Conservation (phyloP, 2,329 filamentous ascomycete species). For the Pseudogymnoascus sp. region DNA sequence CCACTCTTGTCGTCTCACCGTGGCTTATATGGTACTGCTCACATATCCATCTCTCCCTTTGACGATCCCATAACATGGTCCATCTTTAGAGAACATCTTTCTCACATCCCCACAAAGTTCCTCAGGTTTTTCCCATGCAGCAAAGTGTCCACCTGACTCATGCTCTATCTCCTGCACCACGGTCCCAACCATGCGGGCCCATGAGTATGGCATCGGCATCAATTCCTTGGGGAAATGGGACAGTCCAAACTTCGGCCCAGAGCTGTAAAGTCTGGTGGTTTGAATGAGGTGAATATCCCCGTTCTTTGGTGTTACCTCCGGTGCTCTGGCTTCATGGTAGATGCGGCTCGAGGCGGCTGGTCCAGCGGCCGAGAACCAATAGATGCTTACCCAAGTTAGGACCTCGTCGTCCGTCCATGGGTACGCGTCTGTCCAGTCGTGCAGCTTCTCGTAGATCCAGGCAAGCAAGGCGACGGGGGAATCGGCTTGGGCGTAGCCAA, state of each 20-base stretch:
- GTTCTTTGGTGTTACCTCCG: background rate
- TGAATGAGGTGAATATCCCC: constrained; percentile 22
- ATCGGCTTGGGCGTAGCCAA: constrained; percentile 61
- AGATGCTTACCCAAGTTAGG: constrained; percentile 65
- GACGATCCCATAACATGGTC: constrained; percentile 30
- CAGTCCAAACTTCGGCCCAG: constrained; percentile 38
- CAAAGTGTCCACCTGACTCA: constrained; percentile 41
- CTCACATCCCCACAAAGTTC: constrained; percentile 43
- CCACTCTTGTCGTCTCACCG: background rate
- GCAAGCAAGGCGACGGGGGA: constrained; percentile 61
- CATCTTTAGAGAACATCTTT: constrained; percentile 43
- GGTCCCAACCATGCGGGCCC: constrained; percentile 47
- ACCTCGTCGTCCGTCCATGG: constrained; percentile 68
- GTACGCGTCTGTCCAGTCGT: constrained; percentile 65
- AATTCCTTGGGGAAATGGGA: constrained; percentile 52
- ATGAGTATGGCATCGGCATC: constrained; percentile 41
- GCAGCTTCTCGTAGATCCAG: constrained; percentile 76
- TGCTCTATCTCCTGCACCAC: constrained; percentile 45
- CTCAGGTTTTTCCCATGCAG: constrained; percentile 47
- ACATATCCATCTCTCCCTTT: constrained; percentile 14
- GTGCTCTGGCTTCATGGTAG: constrained; percentile 52
- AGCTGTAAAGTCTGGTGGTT: constrained; percentile 27
- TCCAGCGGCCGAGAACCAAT: constrained; percentile 61
- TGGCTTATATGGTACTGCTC: background rate
- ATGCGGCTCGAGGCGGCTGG: constrained; percentile 58